phyloP scores from a whole-genome alignment of 371 early-diverging fungal species.

The Mortierella sp. region DNA sequence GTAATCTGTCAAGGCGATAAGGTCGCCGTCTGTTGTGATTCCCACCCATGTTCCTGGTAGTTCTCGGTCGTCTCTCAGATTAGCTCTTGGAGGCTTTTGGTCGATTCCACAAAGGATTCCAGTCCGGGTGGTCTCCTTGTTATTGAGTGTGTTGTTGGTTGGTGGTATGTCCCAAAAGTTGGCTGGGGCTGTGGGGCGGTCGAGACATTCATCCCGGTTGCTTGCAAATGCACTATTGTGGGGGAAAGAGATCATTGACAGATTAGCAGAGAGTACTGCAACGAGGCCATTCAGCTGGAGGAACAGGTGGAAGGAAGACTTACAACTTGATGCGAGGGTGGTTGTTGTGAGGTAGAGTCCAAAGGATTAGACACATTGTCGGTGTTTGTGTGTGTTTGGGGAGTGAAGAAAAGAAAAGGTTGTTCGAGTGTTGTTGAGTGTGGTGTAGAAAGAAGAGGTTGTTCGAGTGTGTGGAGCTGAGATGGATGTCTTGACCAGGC shows the following conservation, averaged over 20 bases:
- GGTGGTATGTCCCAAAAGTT: constrained; percentile 56
- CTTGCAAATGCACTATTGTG: constrained; percentile 62
- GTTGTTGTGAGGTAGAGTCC: constrained; percentile 55
- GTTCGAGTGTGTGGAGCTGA: too few relatives aligned
- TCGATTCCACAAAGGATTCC: constrained; percentile 12
- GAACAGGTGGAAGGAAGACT: constrained; percentile 2
- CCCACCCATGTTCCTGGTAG: constrained; percentile 64
- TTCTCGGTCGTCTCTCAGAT: neutral
- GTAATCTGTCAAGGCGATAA: constrained; percentile 65
- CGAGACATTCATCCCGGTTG: constrained; percentile 66
- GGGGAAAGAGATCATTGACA: neutral
- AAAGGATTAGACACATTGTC: constrained; percentile 64
- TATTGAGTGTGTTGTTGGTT: neutral
- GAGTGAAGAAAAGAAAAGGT: neutral
- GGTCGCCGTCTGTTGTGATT: constrained; percentile 57
- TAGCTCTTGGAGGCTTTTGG: constrained; percentile 4
- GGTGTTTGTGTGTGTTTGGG: neutral
- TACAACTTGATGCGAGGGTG: constrained; percentile 62
- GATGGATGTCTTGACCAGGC: too few relatives aligned
- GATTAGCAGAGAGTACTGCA: too few relatives aligned
- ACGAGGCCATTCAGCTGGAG: neutral
- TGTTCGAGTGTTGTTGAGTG: too few relatives aligned
- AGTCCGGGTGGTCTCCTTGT: neutral
- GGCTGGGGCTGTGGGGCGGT: constrained; percentile 59
- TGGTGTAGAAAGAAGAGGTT: neutral